Conservation (phyloP, 768 basidiomycete species). For the Leccinum uliginosum region DNA sequence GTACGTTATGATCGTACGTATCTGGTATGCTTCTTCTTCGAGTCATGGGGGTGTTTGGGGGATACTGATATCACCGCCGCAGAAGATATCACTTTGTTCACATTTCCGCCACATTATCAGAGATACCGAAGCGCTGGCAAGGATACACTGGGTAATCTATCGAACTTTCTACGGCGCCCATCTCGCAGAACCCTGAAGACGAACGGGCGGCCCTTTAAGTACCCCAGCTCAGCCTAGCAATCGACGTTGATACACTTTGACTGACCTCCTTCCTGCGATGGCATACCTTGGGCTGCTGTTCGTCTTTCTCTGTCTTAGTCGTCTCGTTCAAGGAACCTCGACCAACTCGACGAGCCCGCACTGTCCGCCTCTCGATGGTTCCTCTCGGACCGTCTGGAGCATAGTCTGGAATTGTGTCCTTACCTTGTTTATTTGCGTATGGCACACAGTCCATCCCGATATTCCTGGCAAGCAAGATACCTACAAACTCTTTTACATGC, state of each 20-base stretch:
- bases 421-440: conserved; percentile 1
- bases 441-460: background rate
- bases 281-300: background rate
- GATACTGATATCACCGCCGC: background rate
- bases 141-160: background rate
- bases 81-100: background rate
- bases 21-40: background rate
- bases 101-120: background rate
- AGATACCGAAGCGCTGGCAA: background rate
- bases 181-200: background rate
- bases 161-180: background rate
- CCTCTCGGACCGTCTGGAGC: background rate
- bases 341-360: background rate
- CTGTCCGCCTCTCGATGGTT: background rate
- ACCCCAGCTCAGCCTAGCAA: background rate
- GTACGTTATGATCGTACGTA: background rate
- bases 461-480: background rate
- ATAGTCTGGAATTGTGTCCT: background rate
- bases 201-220: background rate
- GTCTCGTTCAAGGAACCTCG: background rate
- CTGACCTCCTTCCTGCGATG: background rate
- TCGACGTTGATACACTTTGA: background rate
- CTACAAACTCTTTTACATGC: background rate
- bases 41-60: background rate
- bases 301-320: background rate